A percentile compares a stretch with the other conserved stretches of the same genome.
These are phyloP conservation scores for Lentithecium fluviatile DNA, from an alignment of 495 filamentous ascomycete genomes.

Conservation along the genomic window DNA sequence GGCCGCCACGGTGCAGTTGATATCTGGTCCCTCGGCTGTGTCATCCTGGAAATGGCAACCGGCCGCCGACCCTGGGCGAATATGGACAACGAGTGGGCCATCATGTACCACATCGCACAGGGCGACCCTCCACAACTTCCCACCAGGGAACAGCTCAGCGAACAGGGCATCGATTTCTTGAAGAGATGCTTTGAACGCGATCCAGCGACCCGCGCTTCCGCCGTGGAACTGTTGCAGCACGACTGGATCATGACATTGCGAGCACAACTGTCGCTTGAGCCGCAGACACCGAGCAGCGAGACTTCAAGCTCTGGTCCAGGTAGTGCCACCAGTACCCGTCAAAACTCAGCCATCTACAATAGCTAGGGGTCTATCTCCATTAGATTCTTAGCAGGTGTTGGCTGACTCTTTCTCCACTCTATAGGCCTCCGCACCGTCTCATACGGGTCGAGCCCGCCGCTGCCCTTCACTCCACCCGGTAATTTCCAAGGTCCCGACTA, in stretches of 20 bases:
- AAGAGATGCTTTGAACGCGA: constrained; percentile 84
- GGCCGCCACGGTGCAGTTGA: constrained; percentile 85
- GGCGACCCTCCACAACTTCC: constrained; percentile 89
- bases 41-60: constrained; percentile 96
- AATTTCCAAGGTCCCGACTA: no score
- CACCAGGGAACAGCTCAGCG: constrained; percentile 75
- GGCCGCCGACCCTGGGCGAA: constrained; percentile 94
- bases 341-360: constrained; percentile 29
- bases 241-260: constrained; percentile 84
- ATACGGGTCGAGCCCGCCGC: background rate
- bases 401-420: constrained; percentile 1
- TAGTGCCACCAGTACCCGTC: constrained; percentile 24
- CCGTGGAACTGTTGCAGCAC: constrained; percentile 88
- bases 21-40: constrained; percentile 95
- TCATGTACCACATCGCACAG: constrained; percentile 99
- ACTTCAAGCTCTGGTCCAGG: constrained; percentile 28
- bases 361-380: background rate
- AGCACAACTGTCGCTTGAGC: constrained; percentile 58
- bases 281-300: constrained; percentile 40
- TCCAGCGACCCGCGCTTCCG: constrained; percentile 72
- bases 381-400: background rate
- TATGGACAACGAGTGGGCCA: constrained; percentile 98
- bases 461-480: background rate
- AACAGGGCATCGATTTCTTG: constrained; percentile 82
- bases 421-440: background rate